phyloP scores from a whole-genome alignment of 2,329 filamentous ascomycete species.

The Onygena corvina region DNA sequence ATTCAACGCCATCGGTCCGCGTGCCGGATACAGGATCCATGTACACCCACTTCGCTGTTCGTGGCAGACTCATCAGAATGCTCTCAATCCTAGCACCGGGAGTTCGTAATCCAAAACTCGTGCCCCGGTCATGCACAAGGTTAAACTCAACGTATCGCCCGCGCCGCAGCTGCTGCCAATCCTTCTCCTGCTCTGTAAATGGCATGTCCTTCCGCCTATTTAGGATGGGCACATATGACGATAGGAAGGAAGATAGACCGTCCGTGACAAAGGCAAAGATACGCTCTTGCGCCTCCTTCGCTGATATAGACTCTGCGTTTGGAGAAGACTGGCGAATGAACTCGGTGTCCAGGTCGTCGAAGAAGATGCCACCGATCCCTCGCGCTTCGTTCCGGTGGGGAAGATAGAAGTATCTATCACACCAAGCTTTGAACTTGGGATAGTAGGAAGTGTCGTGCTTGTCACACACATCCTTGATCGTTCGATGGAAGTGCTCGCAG shows the following conservation, averaged over 20 bases:
- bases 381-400: slow-evolving; percentile 79
- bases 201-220: slow-evolving; percentile 83
- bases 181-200: slow-evolving; percentile 73
- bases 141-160: slow-evolving; percentile 99
- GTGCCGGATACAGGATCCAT: slow-evolving; percentile 56
- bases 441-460: slow-evolving; percentile 88
- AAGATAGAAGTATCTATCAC: slow-evolving; percentile 92
- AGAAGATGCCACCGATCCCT: slow-evolving; percentile 93
- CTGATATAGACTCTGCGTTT: slow-evolving; percentile 30
- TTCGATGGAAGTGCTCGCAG: slow-evolving; percentile 89
- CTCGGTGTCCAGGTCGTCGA: slow-evolving; percentile 76
- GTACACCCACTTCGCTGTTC: slow-evolving; percentile 90
- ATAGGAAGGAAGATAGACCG: slow-evolving; percentile 74
- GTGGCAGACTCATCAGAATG: slow-evolving; percentile 90
- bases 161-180: slow-evolving; percentile 89
- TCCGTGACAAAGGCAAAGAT: slow-evolving; percentile 82
- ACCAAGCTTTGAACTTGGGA: slow-evolving; percentile 93
- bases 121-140: slow-evolving; percentile 89
- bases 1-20: slow-evolving; percentile 47
- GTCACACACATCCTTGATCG: slow-evolving; percentile 86
- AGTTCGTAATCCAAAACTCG: slow-evolving; percentile 84
- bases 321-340: slow-evolving; percentile 22
- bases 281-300: slow-evolving; percentile 75
- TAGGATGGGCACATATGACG: slow-evolving; percentile 81
- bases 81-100: slow-evolving; percentile 87